Evolutionary conservation across 1,284 basidiomycete genomes (phyloP), one percentile per base, ranked within the genome.

Genomic region (Ceratobasidium sp.): DNA sequence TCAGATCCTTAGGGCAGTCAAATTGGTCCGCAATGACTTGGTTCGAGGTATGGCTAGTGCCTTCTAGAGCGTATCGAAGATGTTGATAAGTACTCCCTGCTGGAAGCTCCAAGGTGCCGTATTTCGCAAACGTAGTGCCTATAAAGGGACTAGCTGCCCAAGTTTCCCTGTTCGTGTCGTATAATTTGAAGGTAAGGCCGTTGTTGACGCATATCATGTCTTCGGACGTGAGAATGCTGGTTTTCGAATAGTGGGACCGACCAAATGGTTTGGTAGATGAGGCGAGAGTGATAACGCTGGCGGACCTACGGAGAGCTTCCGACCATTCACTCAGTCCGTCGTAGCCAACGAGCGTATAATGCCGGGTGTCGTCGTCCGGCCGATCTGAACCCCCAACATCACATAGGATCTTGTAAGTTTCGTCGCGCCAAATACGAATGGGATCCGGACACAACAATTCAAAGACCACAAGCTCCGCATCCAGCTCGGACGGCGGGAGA

Each of bases 341-440:
- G 19, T 66, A 66, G 19, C 3, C 64, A 9, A 19, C 33, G 24
- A 63, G 17, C 0, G 22, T 24, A 44, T 27, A 50, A 29, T 63
- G 60, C 15, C 0, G 22, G 19, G 27, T 27, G 27, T 2, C 44
- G 14, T 27, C 17, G 14, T n/a, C 41, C 3, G 24, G 22, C 5
- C 6, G 44, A 31, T 22, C 4, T 15, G 53, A 33, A 22, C 22
- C 44, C 19, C 59, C 53, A 24, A 76, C 5, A 44, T 73, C 57
- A 22, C 24, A 24, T 41, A 69, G 36, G 54, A 89, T 77, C 11
- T 76, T 64, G 64, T 83, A 84, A 0, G 87, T 88, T 1, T 78
- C 79, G 1, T 78, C 78, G 15, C 88, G 81, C 88, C 88, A 89
- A 44, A 82, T 79, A 3, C 80, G 75, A 75, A 87, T 86, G 0